Conservation (phyloP, 1,139 yeast species). For the Nakaseomyces glabratus region DNA sequence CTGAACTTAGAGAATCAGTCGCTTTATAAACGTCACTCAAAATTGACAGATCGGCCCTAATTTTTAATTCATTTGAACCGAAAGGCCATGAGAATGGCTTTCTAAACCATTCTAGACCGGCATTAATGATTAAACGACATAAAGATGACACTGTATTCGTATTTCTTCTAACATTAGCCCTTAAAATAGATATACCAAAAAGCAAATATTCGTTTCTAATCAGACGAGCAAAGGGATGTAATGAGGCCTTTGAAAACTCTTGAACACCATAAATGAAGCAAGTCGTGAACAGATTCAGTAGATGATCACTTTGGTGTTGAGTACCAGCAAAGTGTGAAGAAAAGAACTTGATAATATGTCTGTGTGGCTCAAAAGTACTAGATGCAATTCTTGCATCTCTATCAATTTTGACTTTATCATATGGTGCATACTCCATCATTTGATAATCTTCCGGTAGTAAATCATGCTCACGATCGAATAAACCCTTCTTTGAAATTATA, state of each 20-base stretch:
- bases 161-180: conserved; percentile 40
- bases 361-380: conserved; percentile 62
- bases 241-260: conserved; percentile 51
- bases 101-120: conserved; percentile 73
- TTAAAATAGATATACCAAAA: conserved; percentile 58
- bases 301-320: conserved; percentile 60
- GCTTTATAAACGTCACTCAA: conserved; percentile 43
- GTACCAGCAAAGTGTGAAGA: conserved; percentile 80
- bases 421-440: conserved; percentile 85
- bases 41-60: conserved; percentile 57
- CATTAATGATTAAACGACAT: conserved; percentile 49
- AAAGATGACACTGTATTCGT: conserved; percentile 41
- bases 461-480: conserved; percentile 56
- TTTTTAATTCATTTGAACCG: conserved; percentile 70
- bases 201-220: conserved; percentile 65
- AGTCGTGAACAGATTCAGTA: conserved; percentile 60
- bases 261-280: conserved; percentile 51
- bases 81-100: conserved; percentile 62
- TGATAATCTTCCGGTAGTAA: conserved; percentile 53
- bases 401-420: conserved; percentile 55
- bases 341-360: conserved; percentile 57
- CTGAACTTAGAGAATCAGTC: conserved; percentile 18
- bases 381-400: conserved; percentile 43
- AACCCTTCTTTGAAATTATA: conserved; percentile 50
- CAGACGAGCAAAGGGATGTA: conserved; percentile 74